These are phyloP conservation scores for Populus alba DNA, from an alignment of 345 rosid species.

Conservation along the genomic window DNA sequence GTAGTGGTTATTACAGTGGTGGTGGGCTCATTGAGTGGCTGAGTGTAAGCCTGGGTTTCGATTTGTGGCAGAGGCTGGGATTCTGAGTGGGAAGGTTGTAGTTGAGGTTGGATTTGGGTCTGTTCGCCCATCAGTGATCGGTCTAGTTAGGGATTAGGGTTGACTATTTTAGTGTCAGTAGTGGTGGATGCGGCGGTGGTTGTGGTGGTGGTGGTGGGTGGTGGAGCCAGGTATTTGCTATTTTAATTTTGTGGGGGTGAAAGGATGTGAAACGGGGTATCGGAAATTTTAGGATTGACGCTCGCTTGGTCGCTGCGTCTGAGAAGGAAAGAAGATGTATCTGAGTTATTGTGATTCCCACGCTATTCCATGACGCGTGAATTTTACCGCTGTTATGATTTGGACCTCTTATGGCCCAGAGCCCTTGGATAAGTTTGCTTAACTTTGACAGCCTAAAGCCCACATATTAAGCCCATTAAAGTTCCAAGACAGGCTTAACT, in stretches of 20 bases:
- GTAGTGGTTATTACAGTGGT: background rate
- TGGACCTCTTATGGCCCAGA: background rate
- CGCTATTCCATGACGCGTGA: background rate
- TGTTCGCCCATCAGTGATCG: conserved; percentile 68
- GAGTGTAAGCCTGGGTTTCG: conserved; percentile 17
- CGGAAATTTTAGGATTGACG: background rate
- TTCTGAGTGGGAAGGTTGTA: conserved; percentile 22
- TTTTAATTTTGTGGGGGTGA: background rate
- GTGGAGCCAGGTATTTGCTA: background rate
- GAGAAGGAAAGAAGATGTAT: background rate
- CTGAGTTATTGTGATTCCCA: background rate
- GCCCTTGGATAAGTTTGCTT: background rate
- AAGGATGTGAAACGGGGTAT: background rate
- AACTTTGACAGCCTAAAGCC: background rate
- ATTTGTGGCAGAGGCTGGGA: conserved; percentile 29
- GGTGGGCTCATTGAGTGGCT: conserved; percentile 16
- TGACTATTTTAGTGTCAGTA: background rate
- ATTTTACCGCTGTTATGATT: too few relatives aligned
- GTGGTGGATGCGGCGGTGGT: background rate
- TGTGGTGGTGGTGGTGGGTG: background rate
- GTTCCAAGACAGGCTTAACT: background rate
- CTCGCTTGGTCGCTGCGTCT: background rate
- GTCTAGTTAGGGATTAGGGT: background rate
- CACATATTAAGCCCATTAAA: background rate
- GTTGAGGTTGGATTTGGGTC: conserved; percentile 33